Percentiles rank a stretch among this genome's conserved stretches.
phyloP scores from a whole-genome alignment of 2,329 filamentous ascomycete genomes.

The Beauveria asiatica region DNA sequence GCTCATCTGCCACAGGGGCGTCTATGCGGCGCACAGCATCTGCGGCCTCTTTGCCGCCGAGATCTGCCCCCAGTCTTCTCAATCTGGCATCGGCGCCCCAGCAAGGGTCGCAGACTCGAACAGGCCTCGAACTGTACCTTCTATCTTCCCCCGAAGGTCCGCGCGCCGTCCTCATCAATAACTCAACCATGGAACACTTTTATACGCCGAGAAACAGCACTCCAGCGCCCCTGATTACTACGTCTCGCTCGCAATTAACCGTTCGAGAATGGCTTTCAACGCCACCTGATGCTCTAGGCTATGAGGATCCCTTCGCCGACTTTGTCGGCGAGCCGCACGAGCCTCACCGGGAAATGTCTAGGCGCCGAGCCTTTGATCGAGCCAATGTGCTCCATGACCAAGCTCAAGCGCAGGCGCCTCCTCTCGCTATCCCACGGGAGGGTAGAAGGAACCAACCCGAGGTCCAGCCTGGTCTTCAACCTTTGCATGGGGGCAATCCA shows the following conservation, averaged over 20 bases:
- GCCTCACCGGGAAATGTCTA: neutral
- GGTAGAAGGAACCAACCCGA: neutral
- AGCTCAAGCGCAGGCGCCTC: neutral
- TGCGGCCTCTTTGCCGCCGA: slow-evolving; percentile 32
- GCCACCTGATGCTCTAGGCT: neutral
- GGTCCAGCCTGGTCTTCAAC: neutral
- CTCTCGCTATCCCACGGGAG: neutral
- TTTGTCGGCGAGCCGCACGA: neutral
- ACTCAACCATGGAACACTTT: slow-evolving; percentile 39
- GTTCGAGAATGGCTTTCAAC: neutral
- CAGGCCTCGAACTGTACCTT: slow-evolving; percentile 47
- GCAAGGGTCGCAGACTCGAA: slow-evolving; percentile 17
- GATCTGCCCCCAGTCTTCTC: slow-evolving; percentile 24
- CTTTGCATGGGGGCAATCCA: neutral
- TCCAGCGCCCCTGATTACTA: neutral
- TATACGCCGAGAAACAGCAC: slow-evolving; percentile 31
- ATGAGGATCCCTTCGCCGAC: neutral
- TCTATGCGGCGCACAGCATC: slow-evolving; percentile 45
- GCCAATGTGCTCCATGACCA: neutral
- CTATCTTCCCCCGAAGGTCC: slow-evolving; percentile 53
- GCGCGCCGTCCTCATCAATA: slow-evolving; percentile 47
- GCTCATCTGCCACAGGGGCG: slow-evolving; percentile 37
- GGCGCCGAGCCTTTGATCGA: neutral
- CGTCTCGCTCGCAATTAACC: neutral
- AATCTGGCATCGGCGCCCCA: slow-evolving; percentile 17